Conservation (phyloP, 306 rosid genomes). For the Cucurbita ficifolia region DNA sequence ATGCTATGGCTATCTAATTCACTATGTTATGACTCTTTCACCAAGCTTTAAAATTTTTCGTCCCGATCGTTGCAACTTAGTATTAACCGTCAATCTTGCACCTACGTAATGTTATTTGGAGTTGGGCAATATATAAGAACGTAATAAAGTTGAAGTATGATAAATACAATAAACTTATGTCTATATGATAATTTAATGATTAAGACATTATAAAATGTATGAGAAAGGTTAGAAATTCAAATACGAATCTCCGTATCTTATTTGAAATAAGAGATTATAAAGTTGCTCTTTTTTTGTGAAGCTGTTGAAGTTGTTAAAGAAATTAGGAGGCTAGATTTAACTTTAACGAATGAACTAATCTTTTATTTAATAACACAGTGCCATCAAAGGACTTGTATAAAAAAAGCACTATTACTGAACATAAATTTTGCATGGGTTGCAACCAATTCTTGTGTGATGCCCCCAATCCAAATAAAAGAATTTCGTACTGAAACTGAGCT, state of each 20-base stretch:
- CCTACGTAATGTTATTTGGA: neutral
- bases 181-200: no score
- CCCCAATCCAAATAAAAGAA: neutral
- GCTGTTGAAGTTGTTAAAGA: neutral
- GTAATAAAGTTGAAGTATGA: no score
- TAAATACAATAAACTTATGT: neutral
- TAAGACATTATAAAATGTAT: no score
- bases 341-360: neutral
- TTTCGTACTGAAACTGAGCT: neutral
- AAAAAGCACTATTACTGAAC: neutral
- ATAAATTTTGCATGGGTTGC: neutral
- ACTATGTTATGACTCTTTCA: neutral
- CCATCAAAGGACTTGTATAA: neutral
- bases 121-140: neutral
- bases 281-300: neutral
- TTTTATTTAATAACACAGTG: neutral
- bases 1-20: neutral
- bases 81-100: neutral
- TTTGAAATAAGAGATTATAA: no score
- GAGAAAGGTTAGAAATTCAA: neutral
- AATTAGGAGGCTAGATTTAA: neutral
- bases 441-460: neutral
- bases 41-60: neutral
- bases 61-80: neutral
- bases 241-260: neutral